A percentile compares a stretch with the other conserved stretches of the same genome.
Conservation (phyloP, 768 basidiomycete species). For the Trametes cubensis region DNA sequence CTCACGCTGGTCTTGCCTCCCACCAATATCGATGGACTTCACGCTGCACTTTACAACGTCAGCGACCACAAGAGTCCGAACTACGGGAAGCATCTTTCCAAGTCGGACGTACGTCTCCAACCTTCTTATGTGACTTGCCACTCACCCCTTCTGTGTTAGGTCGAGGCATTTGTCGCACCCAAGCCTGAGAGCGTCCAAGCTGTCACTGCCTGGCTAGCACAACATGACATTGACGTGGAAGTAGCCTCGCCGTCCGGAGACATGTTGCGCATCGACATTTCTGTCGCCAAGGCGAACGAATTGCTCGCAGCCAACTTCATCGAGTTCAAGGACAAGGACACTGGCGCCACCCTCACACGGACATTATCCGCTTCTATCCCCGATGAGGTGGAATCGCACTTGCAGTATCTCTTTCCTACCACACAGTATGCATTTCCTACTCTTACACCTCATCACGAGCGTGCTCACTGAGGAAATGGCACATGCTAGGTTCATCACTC, state of each 20-base stretch:
- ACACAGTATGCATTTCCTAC: slow-evolving; percentile 25
- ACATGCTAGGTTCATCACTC: neutral
- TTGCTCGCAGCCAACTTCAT: slow-evolving; percentile 10
- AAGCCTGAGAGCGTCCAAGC: slow-evolving; percentile 9
- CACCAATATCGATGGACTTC: slow-evolving; percentile 36
- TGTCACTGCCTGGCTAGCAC: slow-evolving; percentile 14
- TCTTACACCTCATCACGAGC: too few species aligned
- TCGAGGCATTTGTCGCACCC: slow-evolving; percentile 17
- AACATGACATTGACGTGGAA: neutral
- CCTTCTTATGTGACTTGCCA: neutral
- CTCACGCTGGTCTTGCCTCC: slow-evolving; percentile 38
- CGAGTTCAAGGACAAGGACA: slow-evolving; percentile 24
- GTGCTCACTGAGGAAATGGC: too few species aligned
- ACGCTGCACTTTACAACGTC: slow-evolving; percentile 36
- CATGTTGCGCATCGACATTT: neutral
- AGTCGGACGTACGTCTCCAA: slow-evolving; percentile 37
- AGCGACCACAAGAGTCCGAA: slow-evolving; percentile 36
- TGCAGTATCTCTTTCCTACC: slow-evolving; percentile 38
- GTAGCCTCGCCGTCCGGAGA: neutral
- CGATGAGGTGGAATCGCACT: slow-evolving; percentile 30
- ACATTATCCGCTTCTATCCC: slow-evolving; percentile 43
- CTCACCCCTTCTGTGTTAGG: slow-evolving; percentile 4
- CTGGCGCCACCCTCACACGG: slow-evolving; percentile 34
- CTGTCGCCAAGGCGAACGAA: slow-evolving; percentile 5
- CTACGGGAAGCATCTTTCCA: slow-evolving; percentile 43